Evolutionary conservation across 805 yeast species (phyloP), one percentile per base, ranked within the genome.

Genomic region (Wickerhamomyces silvicola): DNA sequence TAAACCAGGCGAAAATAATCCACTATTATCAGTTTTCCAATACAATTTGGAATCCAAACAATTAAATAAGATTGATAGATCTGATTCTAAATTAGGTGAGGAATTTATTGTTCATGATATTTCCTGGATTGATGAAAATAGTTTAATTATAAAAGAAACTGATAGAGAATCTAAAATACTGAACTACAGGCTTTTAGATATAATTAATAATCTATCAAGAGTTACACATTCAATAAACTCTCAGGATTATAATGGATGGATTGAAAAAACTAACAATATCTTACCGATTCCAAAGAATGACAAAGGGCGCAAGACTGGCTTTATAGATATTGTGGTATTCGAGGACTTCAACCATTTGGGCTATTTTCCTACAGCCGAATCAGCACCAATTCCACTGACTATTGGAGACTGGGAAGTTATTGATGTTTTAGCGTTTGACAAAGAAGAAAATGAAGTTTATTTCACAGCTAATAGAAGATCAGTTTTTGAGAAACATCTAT

Each of bases 1-100:
- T 2, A 81, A 78, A 48, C 82, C 90, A 2, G 92, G 92, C 0
- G 65, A 66, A 19, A 42, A 59, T 1, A 78, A 79, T 45, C 90
- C 94, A 1, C 48, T 49, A 6, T 60, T 78, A 3, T 56, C 68
- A 5, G 51, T 81, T 7, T 54, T 63, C 26, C 52, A 67, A 9
- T 76, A 64, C 41, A 57, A 64, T 32, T 17, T 72, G 6, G 43
- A 64, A 10, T 45, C 28, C 3, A 45, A 41, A 13, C 32, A 35
- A 31, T 31, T 22, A 10, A 26, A 6, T 6, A 28, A 15, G 15
- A 33, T 47, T 23, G 46, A 35, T 39, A 40, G 43, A 35, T 27
- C 31, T 32, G 65, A 37, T 23, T 55, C 57, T 13, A 44, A 42
- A 32, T 45, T 57, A 14, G 67, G 68, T 13, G 56, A 59, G 2